phyloP scores from a whole-genome alignment of 2,329 filamentous ascomycete genomes.

The Blastomyces parvus region DNA sequence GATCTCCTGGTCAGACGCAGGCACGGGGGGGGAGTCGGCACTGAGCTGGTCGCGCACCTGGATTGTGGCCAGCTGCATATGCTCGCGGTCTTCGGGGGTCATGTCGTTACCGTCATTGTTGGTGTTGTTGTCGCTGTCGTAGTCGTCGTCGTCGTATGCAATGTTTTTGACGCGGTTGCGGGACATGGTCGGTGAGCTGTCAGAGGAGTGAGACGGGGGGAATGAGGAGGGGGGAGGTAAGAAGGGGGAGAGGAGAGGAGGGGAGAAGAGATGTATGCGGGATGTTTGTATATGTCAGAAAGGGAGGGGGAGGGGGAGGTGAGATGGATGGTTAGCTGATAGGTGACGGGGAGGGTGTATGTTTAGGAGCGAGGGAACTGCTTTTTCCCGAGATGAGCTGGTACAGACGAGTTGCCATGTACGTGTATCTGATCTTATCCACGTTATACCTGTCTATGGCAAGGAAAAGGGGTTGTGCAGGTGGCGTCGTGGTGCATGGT shows the following conservation, averaged over 20 bases:
- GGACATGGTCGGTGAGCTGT: slow-evolving; percentile 31
- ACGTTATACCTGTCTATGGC: too few relatives aligned
- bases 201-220: too few relatives aligned
- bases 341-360: neutral
- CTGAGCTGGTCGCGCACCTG: slow-evolving; percentile 60
- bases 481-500: too few relatives aligned
- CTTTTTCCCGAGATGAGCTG: neutral
- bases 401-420: neutral
- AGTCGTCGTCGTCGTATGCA: slow-evolving; percentile 32
- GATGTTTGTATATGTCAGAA: neutral
- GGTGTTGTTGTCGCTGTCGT: slow-evolving; percentile 27
- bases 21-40: slow-evolving; percentile 47
- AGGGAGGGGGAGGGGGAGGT: neutral
- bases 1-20: slow-evolving; percentile 59
- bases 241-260: slow-evolving; percentile 8
- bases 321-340: neutral
- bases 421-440: too few relatives aligned
- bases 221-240: neutral
- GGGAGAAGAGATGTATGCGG: neutral
- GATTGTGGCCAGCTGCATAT: slow-evolving; percentile 56
- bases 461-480: too few relatives aligned
- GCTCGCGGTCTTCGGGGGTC: slow-evolving; percentile 40
- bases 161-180: slow-evolving; percentile 39
- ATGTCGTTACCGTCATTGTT: slow-evolving; percentile 22
- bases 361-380: too few relatives aligned